A percentile compares a stretch with the other conserved stretches of the same genome.
phyloP scores from a whole-genome alignment of 192 early-diverging fungal genomes.

The Coemansia sp. region DNA sequence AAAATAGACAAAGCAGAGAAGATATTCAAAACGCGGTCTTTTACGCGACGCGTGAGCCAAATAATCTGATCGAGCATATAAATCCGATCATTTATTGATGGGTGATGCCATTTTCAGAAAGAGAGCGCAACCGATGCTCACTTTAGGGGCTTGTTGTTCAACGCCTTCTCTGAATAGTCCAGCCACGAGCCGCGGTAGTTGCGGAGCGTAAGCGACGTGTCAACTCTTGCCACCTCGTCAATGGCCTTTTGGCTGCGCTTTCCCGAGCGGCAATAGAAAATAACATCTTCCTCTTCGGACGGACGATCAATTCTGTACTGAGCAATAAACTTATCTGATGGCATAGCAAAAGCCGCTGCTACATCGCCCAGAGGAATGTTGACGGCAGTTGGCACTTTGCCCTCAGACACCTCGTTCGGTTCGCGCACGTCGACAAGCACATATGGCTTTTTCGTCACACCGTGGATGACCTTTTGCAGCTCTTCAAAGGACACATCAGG shows the following conservation, averaged over 20 bases:
- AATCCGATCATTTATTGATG: neutral
- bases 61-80: neutral
- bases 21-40: neutral
- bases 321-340: conserved; percentile 40
- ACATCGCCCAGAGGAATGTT: conserved; percentile 68
- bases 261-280: conserved; percentile 72
- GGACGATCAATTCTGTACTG: conserved; percentile 66
- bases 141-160: conserved; percentile 34
- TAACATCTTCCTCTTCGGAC: conserved; percentile 52
- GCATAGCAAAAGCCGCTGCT: conserved; percentile 49
- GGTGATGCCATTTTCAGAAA: neutral
- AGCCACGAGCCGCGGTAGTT: conserved; percentile 56
- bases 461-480: conserved; percentile 49
- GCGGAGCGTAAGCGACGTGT: conserved; percentile 38
- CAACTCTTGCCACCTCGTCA: conserved; percentile 57
- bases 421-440: conserved; percentile 71
- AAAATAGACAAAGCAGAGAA: neutral
- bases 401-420: conserved; percentile 59
- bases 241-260: conserved; percentile 65
- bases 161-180: conserved; percentile 45
- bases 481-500: conserved; percentile 50
- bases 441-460: conserved; percentile 34
- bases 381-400: conserved; percentile 64
- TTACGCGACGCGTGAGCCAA: neutral
- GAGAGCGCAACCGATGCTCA: conserved; percentile 2